Percentiles rank a stretch among this genome's conserved stretches.
phyloP scores from a whole-genome alignment of 2,329 filamentous ascomycete genomes.

The Raffaelea arxii region DNA sequence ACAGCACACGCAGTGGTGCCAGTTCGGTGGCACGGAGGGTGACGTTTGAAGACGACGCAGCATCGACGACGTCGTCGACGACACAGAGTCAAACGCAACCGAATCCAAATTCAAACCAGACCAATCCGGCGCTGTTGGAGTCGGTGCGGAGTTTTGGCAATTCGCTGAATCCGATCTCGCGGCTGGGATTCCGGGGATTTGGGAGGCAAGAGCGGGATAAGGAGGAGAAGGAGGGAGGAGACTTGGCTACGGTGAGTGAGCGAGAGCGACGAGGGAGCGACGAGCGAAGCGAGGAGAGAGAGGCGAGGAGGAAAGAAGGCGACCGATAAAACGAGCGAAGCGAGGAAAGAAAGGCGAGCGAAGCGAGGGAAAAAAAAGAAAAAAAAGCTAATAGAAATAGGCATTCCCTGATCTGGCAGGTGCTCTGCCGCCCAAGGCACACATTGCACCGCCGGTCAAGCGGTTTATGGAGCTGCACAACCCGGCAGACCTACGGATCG shows the following conservation, averaged over 20 bases:
- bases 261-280: no score
- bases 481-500: slow-evolving; percentile 58
- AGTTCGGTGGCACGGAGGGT: slow-evolving; percentile 43
- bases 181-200: slow-evolving; percentile 68
- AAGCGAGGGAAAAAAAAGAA: no score
- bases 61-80: slow-evolving; percentile 19
- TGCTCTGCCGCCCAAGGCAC: slow-evolving; percentile 45
- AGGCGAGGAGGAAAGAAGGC: no score
- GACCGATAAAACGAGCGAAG: no score
- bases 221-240: slow-evolving; percentile 37
- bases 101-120: slow-evolving; percentile 14
- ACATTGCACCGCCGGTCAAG: slow-evolving; percentile 57
- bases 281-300: no score
- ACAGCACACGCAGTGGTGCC: slow-evolving; percentile 58
- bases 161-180: slow-evolving; percentile 72
- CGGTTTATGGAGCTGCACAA: slow-evolving; percentile 65
- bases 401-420: slow-evolving; percentile 51
- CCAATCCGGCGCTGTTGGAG: slow-evolving; percentile 59
- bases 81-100: not conserved
- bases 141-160: slow-evolving; percentile 74
- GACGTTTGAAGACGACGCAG: slow-evolving; percentile 29
- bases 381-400: no score
- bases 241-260: slow-evolving; percentile 50
- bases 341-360: no score
- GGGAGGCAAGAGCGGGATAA: slow-evolving; percentile 42